Percentiles rank a stretch among this genome's conserved stretches.
phyloP scores from a whole-genome alignment of 768 basidiomycete species.

The Neoboletus brunneissimus region DNA sequence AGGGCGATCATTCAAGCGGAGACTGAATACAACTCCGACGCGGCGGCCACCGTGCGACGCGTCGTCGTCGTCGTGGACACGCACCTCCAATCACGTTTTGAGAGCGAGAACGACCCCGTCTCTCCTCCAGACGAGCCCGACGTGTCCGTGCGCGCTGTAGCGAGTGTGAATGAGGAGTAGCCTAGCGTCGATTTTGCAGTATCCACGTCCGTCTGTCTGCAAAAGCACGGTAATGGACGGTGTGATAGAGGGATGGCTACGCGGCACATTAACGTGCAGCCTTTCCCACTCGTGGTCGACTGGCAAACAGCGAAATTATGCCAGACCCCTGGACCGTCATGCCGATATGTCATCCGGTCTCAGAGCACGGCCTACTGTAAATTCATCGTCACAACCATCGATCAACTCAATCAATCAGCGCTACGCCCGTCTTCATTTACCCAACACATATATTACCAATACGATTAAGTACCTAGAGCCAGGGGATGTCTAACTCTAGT shows the following conservation, averaged over 20 bases:
- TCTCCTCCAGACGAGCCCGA: neutral
- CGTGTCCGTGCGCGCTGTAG: neutral
- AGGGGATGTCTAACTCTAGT: neutral
- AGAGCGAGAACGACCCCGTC: neutral
- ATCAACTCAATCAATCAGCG: slow-evolving; percentile 8
- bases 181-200: neutral
- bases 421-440: neutral
- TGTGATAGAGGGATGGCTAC: slow-evolving; percentile 12
- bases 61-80: slow-evolving; percentile 7
- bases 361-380: neutral
- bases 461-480: neutral
- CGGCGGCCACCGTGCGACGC: slow-evolving; percentile 6
- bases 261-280: slow-evolving; percentile 8
- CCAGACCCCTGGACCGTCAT: neutral
- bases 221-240: slow-evolving; percentile 8
- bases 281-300: slow-evolving; percentile 25
- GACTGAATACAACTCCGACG: neutral
- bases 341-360: slow-evolving; percentile 14
- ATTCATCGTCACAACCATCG: slow-evolving; percentile 20
- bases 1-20: slow-evolving; percentile 16
- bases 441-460: neutral
- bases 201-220: neutral
- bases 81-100: neutral
- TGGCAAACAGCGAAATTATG: slow-evolving; percentile 11
- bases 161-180: neutral